Percentiles rank a stretch among this genome's conserved stretches.
Conservation (phyloP, 2,329 filamentous ascomycete genomes). For the Monosporascus sp. region DNA sequence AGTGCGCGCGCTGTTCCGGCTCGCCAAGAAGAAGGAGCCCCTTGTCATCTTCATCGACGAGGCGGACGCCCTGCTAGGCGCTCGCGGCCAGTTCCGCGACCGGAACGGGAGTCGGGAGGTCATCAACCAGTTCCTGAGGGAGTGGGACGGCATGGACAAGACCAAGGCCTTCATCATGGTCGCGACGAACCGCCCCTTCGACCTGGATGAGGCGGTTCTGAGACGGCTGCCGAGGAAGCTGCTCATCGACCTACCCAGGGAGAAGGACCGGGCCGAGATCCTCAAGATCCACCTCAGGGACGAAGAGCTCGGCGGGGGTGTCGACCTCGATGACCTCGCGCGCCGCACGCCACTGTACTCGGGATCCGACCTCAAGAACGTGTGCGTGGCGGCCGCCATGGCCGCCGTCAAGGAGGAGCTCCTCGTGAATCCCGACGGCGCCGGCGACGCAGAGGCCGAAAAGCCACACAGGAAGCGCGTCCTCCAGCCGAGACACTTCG, state of each 20-base stretch:
- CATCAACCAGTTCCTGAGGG: slow-evolving; percentile 93
- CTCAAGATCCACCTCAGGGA: slow-evolving; percentile 66
- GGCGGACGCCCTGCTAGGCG: slow-evolving; percentile 85
- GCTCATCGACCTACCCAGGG: slow-evolving; percentile 67
- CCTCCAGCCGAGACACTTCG: slow-evolving; percentile 69
- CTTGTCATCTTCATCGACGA: slow-evolving; percentile 97
- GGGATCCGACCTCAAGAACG: slow-evolving; percentile 77
- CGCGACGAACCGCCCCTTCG: slow-evolving; percentile 91
- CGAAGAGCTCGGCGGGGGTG: slow-evolving; percentile 56
- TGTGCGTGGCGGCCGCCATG: slow-evolving; percentile 75
- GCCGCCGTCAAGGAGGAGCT: slow-evolving; percentile 74
- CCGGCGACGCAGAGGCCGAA: slow-evolving; percentile 37
- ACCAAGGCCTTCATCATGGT: slow-evolving; percentile 95
- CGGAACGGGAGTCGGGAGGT: slow-evolving; percentile 76
- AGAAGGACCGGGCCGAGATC: slow-evolving; percentile 62
- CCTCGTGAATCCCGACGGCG: slow-evolving; percentile 15
- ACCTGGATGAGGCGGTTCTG: slow-evolving; percentile 83
- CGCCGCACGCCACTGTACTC: slow-evolving; percentile 71
- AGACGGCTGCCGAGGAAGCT: slow-evolving; percentile 69
- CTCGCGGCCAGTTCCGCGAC: slow-evolving; percentile 61
- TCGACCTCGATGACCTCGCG: slow-evolving; percentile 60
- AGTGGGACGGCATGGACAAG: slow-evolving; percentile 89
- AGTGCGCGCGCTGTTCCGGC: slow-evolving; percentile 82
- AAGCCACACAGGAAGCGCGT: slow-evolving; percentile 65
- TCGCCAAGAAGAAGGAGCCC: slow-evolving; percentile 86